These are phyloP conservation scores for Gleditsia sinensis DNA, from an alignment of 306 rosid species.

Conservation along the genomic window DNA sequence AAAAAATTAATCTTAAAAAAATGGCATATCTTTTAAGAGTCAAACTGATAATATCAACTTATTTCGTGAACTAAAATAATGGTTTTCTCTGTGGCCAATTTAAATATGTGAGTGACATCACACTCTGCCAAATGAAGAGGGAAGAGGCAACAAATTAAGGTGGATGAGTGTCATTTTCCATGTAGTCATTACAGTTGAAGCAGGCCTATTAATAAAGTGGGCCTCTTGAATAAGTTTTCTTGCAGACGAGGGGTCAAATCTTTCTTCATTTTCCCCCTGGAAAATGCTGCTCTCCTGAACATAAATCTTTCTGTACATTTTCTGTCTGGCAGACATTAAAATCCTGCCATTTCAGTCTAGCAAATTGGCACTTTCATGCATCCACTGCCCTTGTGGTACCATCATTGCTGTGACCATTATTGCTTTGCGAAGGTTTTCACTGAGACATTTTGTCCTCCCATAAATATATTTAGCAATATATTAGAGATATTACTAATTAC, in stretches of 20 bases:
- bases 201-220: conserved; percentile 47
- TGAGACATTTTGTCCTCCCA: not conserved
- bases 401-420: not conserved
- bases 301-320: not conserved
- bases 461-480: not conserved
- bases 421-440: not conserved
- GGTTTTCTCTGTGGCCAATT: no score
- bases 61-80: no score
- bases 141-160: conserved; percentile 30
- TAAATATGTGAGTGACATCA: no score
- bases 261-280: conserved; percentile 42
- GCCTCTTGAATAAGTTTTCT: conserved; percentile 34
- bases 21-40: no score
- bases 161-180: conserved; percentile 54
- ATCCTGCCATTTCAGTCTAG: not conserved
- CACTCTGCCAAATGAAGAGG: conserved; percentile 1
- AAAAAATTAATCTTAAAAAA: no score
- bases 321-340: not conserved
- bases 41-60: no score
- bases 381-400: not conserved
- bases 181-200: conserved; percentile 38
- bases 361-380: not conserved
- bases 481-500: no score
- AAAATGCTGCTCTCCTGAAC: conserved; percentile 21
- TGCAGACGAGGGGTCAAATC: conserved; percentile 57